Conservation (phyloP, 1,284 basidiomycete genomes). For the Austroboletus olivaceoglutinosus region DNA sequence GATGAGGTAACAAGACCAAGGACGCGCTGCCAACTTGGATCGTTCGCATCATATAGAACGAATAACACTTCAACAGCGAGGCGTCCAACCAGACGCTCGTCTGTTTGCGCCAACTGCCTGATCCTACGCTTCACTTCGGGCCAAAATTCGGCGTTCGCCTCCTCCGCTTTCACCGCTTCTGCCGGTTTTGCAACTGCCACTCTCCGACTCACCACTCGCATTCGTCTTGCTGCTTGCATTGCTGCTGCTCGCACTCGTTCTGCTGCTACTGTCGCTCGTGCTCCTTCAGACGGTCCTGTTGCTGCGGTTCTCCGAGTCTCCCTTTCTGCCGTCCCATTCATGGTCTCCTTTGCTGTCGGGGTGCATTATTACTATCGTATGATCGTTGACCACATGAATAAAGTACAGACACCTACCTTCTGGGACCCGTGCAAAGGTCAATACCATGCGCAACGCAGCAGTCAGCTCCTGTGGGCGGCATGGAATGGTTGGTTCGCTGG, state of each 20-base stretch:
- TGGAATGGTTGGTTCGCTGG: constrained; percentile 40
- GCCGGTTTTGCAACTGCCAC: background rate
- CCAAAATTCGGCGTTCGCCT: constrained; percentile 11
- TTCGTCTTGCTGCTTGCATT: no score
- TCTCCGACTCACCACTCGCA: no score
- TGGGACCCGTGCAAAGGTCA: constrained; percentile 15
- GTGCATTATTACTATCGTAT: background rate
- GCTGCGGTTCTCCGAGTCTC: no score
- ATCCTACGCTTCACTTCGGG: constrained; percentile 6
- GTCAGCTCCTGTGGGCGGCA: no score
- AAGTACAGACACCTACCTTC: constrained; percentile 5
- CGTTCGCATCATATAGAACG: constrained; percentile 5
- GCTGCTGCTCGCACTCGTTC: no score
- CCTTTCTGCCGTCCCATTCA: no score
- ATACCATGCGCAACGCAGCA: constrained; percentile 19
- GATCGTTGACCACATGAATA: no score
- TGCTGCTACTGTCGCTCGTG: background rate
- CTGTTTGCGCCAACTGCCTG: constrained; percentile 11
- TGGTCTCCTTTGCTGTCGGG: constrained; percentile 5
- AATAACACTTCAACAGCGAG: constrained; percentile 24
- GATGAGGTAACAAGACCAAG: background rate
- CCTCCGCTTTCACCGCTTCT: background rate
- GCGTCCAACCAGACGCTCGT: constrained; percentile 13
- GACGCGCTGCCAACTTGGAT: constrained; percentile 1
- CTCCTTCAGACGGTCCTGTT: background rate